Conservation (phyloP, 2,329 filamentous ascomycete genomes). For the Peltaster fructicola region DNA sequence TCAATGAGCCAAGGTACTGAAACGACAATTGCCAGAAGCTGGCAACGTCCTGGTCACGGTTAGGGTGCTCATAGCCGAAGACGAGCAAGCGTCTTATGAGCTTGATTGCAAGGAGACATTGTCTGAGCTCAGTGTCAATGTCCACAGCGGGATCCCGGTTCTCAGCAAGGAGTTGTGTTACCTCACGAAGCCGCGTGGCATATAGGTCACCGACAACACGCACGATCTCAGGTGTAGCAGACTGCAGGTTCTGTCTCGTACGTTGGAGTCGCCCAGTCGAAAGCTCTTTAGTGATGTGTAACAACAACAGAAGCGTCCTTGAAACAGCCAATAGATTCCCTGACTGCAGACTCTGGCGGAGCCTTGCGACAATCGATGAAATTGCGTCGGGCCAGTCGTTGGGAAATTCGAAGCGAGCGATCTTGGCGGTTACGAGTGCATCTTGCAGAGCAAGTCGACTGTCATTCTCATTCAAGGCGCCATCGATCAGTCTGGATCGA, state of each 20-base stretch:
- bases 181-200: conserved; percentile 47
- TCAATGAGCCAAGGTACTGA: conserved; percentile 59
- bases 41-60: conserved; percentile 56
- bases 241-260: conserved; percentile 60
- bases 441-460: conserved; percentile 68
- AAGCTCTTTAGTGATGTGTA: conserved; percentile 82
- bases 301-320: conserved; percentile 51
- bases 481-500: conserved; percentile 54
- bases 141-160: conserved; percentile 38
- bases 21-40: conserved; percentile 69
- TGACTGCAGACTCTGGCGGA: no score
- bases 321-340: conserved; percentile 2
- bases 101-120: conserved; percentile 64
- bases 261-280: conserved; percentile 59
- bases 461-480: conserved; percentile 61
- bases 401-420: conserved; percentile 78
- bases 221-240: conserved; percentile 68
- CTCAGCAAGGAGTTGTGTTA: conserved; percentile 26
- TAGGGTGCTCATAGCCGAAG: conserved; percentile 67
- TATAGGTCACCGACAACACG: conserved; percentile 66
- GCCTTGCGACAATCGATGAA: conserved; percentile 39
- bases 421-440: conserved; percentile 71
- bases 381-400: conserved; percentile 53
- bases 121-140: conserved; percentile 48
- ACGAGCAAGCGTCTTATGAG: conserved; percentile 63